Conservation (phyloP, 306 rosid species). For the Fagus crenata region DNA sequence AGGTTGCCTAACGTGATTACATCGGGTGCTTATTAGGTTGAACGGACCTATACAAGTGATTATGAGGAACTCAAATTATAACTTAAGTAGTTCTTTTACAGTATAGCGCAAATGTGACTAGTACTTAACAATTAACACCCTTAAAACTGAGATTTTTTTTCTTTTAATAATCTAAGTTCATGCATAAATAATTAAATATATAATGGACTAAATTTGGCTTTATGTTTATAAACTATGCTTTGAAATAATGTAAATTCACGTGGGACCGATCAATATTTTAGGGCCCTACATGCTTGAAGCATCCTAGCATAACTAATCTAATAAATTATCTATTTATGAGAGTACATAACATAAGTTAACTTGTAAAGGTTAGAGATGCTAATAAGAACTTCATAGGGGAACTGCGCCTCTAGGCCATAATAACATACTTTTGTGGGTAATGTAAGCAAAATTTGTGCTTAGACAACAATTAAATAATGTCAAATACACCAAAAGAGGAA, state of each 20-base stretch:
- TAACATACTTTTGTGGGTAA: slow-evolving; percentile 13
- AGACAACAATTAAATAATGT: background rate
- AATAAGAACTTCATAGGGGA: background rate
- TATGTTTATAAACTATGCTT: background rate
- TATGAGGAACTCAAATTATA: too few relatives aligned
- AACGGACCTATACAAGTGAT: too few relatives aligned
- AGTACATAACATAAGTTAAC: too few relatives aligned
- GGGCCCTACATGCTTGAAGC: too few relatives aligned
- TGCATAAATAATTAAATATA: background rate
- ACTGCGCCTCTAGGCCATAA: background rate
- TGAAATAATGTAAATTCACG: background rate
- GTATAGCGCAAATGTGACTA: too few relatives aligned
- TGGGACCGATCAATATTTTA: too few relatives aligned
- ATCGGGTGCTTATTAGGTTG: too few relatives aligned
- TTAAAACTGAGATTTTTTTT: background rate
- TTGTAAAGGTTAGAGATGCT: slow-evolving; percentile 39
- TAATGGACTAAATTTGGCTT: background rate
- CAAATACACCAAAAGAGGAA: background rate
- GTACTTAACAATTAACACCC: background rate
- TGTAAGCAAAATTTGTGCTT: background rate
- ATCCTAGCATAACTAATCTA: too few relatives aligned
- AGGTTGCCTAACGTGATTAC: too few relatives aligned
- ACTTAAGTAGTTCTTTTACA: too few relatives aligned
- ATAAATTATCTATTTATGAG: too few relatives aligned
- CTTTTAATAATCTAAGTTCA: background rate